These are phyloP conservation scores for Macrolepiota dolichaula DNA, from an alignment of 768 basidiomycete genomes.

Conservation along the genomic window DNA sequence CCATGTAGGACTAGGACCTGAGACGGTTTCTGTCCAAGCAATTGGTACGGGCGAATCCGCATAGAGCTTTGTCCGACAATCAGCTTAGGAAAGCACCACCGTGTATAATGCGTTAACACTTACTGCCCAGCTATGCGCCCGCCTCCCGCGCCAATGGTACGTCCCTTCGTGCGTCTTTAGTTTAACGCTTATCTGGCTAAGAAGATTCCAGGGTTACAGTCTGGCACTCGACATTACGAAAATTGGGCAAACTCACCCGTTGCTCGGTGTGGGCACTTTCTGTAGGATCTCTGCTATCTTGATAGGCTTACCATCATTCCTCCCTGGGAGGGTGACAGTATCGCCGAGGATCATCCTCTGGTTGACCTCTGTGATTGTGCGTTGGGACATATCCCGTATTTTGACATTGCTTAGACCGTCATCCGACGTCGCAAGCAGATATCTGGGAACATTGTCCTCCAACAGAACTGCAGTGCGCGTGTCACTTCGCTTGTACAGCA, in stretches of 20 bases:
- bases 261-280: neutral
- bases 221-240: neutral
- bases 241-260: neutral
- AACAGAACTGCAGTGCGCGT: neutral
- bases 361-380: neutral
- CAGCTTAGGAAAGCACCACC: neutral
- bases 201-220: no score
- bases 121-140: neutral
- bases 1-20: neutral
- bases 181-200: neutral
- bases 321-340: neutral
- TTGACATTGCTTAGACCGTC: conserved; percentile 8
- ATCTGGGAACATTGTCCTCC: conserved; percentile 1
- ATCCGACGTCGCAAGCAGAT: conserved; percentile 1
- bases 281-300: neutral
- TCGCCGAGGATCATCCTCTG: neutral
- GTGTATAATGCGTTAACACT: neutral
- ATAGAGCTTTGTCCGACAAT: neutral
- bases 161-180: neutral
- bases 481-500: conserved; percentile 9
- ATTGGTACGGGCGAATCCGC: neutral
- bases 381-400: neutral
- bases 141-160: conserved; percentile 2
- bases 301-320: neutral
- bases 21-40: conserved; percentile 5